Percentiles rank a stretch among this genome's conserved stretches.
phyloP scores from a whole-genome alignment of 108 stramenopile genomes.

The Nitzschia sp. region DNA sequence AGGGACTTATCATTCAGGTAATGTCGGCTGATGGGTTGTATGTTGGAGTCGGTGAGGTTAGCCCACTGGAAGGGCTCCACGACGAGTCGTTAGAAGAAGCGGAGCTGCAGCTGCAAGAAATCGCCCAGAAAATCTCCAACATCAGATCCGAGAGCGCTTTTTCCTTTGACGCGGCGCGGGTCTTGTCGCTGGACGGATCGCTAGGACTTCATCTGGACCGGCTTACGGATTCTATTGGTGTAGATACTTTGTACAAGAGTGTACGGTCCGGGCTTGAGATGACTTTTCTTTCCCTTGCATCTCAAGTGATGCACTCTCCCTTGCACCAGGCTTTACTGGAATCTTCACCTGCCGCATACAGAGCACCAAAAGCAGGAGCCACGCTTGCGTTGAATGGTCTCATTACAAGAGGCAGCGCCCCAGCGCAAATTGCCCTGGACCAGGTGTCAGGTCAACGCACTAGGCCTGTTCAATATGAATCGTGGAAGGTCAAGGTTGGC shows the following conservation, averaged over 20 bases:
- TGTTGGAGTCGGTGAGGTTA: constrained; percentile 84
- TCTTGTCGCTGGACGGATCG: constrained; percentile 61
- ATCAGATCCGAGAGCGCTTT: constrained; percentile 22
- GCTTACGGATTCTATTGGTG: constrained; percentile 38
- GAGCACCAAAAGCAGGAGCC: neutral
- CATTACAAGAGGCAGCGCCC: constrained; percentile 44
- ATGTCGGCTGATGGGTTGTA: constrained; percentile 53
- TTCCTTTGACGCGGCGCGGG: constrained; percentile 37
- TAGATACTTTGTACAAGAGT: constrained; percentile 35
- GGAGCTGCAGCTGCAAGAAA: constrained; percentile 47
- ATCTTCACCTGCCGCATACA: constrained; percentile 11
- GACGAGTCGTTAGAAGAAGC: constrained; percentile 64
- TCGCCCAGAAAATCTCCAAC: constrained; percentile 39
- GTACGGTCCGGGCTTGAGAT: constrained; percentile 82
- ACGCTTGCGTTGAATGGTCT: constrained; percentile 70
- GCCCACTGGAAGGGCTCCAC: constrained; percentile 76
- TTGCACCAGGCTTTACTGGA: constrained; percentile 58
- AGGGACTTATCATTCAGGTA: constrained; percentile 73
- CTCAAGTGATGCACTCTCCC: constrained; percentile 51
- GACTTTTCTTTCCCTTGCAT: constrained; percentile 73
- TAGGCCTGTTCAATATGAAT: constrained; percentile 36
- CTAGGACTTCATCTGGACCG: constrained; percentile 43
- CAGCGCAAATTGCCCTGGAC: neutral
- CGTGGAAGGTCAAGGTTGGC: constrained; percentile 83
- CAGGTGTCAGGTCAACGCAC: neutral